Percentiles rank a stretch among this genome's conserved stretches.
Conservation (phyloP, 768 basidiomycete species). For the Suillus hirtellus region DNA sequence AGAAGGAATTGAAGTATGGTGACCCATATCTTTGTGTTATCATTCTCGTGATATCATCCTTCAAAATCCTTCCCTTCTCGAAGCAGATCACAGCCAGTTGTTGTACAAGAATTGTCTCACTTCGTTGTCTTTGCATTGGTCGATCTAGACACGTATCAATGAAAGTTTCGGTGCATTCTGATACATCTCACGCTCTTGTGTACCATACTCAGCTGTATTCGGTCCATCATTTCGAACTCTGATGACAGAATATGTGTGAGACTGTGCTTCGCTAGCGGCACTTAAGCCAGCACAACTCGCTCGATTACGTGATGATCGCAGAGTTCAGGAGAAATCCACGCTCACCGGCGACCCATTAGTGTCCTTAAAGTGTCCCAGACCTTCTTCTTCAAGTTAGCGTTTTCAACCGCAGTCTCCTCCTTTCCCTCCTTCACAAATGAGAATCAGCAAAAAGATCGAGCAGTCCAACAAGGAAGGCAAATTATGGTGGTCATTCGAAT, state of each 20-base stretch:
- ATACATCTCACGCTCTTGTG: slow-evolving; percentile 8
- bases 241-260: slow-evolving; percentile 3
- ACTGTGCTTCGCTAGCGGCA: not conserved
- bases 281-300: not conserved
- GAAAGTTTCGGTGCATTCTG: not conserved
- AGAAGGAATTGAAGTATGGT: not conserved
- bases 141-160: not conserved
- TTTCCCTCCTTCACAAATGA: slow-evolving; percentile 54
- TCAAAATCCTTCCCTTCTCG: not conserved
- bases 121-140: not conserved
- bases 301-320: slow-evolving; percentile 4
- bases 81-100: not conserved
- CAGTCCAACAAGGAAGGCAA: slow-evolving; percentile 83
- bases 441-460: slow-evolving; percentile 91
- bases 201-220: not conserved
- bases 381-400: slow-evolving; percentile 20
- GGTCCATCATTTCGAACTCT: not conserved
- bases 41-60: not conserved
- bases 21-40: not conserved
- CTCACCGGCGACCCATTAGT: not conserved
- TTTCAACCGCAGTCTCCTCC: slow-evolving; percentile 25
- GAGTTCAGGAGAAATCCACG: slow-evolving; percentile 5
- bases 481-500: slow-evolving; percentile 98
- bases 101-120: not conserved
- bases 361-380: slow-evolving; percentile 9